Evolutionary conservation across 2,329 filamentous ascomycete genomes (phyloP).

Genomic region (Trichophyton verrucosum): DNA sequence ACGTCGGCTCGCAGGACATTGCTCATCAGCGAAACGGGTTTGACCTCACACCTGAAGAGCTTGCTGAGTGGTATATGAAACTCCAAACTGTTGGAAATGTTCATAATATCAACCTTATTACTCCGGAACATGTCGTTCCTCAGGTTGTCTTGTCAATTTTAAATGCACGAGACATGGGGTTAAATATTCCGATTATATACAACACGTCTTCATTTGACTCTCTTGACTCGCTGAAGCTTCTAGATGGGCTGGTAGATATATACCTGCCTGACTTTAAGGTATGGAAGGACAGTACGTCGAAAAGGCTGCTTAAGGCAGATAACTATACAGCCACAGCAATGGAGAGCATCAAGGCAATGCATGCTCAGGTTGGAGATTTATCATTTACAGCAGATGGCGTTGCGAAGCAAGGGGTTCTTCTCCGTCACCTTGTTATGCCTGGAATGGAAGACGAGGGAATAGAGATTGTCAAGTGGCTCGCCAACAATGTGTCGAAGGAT

Average conservation of each 20-base stretch:
- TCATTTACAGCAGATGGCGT: conserved; percentile 72
- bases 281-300: conserved; percentile 55
- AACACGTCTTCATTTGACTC: conserved; percentile 77
- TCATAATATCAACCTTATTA: conserved; percentile 85
- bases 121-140: conserved; percentile 74
- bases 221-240: conserved; percentile 54
- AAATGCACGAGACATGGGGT: conserved; percentile 55
- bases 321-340: conserved; percentile 60
- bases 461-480: conserved; percentile 65
- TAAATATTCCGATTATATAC: conserved; percentile 65
- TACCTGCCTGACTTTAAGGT: conserved; percentile 86
- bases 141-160: conserved; percentile 69
- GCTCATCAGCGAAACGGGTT: conserved; percentile 70
- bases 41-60: conserved; percentile 63
- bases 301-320: conserved; percentile 62
- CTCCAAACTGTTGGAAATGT: conserved; percentile 65
- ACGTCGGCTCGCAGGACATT: conserved; percentile 44
- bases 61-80: conserved; percentile 74
- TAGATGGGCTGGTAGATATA: conserved; percentile 72
- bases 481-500: conserved; percentile 58
- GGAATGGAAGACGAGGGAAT: conserved; percentile 61
- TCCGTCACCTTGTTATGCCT: conserved; percentile 77
- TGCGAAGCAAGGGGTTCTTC: conserved; percentile 61
- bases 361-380: conserved; percentile 67
- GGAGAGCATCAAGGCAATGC: conserved; percentile 70